phyloP scores from a whole-genome alignment of 129 eudicot genomes.

The Centrapalus pauciflorus region DNA sequence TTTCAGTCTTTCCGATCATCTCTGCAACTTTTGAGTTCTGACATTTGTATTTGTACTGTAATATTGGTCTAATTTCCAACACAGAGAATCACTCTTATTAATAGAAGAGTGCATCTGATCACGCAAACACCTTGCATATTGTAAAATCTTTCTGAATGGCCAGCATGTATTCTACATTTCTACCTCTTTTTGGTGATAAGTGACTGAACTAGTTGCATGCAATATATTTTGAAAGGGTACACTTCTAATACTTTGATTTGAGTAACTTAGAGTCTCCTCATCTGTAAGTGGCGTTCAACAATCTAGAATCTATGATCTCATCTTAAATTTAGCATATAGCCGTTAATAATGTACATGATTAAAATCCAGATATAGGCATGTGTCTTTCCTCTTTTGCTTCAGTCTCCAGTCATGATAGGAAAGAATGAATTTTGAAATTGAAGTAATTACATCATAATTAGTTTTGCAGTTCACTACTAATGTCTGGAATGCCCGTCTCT shows the following conservation, averaged over 20 bases:
- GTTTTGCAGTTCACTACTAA: neutral
- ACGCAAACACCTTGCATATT: neutral
- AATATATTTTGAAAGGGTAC: neutral
- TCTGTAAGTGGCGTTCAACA: neutral
- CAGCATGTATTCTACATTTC: neutral
- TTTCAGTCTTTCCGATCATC: neutral
- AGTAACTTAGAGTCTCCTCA: neutral
- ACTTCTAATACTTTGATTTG: neutral
- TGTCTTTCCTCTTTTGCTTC: neutral
- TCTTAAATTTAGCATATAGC: neutral
- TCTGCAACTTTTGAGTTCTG: neutral
- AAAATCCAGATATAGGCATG: neutral
- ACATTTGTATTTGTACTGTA: neutral
- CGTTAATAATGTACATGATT: neutral
- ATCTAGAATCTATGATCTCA: neutral
- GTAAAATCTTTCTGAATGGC: neutral
- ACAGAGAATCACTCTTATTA: neutral
- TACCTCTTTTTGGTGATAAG: neutral
- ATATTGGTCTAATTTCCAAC: neutral
- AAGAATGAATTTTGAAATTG: neutral
- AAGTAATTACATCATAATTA: neutral
- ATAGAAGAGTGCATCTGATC: neutral
- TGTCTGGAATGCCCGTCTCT: neutral
- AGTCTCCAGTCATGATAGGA: neutral
- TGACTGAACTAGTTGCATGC: neutral